Evolutionary conservation across 2,329 filamentous ascomycete genomes (phyloP).

Genomic region (Sodiomyces alkalinus): DNA sequence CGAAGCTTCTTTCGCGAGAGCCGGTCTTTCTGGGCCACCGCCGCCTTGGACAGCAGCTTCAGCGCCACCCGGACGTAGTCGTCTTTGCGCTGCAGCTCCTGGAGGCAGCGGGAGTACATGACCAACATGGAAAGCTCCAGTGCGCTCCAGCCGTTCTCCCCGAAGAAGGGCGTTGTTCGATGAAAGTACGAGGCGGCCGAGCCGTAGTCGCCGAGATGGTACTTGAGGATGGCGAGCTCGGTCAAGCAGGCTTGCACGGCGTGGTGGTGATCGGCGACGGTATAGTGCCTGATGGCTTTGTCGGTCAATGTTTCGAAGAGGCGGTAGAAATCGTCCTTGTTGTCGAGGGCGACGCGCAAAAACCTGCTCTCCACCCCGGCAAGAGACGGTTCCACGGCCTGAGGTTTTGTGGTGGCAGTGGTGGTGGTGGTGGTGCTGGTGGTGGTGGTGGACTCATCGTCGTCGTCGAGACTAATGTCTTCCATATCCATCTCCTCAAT

Average conservation of each 20-base stretch:
- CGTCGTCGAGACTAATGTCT: conserved; percentile 38
- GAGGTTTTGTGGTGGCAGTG: neutral
- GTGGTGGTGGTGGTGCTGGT: conserved; percentile 9
- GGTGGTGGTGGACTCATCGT: conserved; percentile 12
- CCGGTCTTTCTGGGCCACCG: conserved; percentile 35
- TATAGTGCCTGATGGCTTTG: conserved; percentile 68
- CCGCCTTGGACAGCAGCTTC: conserved; percentile 56
- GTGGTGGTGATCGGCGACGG: conserved; percentile 61
- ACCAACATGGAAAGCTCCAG: conserved; percentile 73
- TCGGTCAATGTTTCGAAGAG: conserved; percentile 69
- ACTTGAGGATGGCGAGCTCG: conserved; percentile 77
- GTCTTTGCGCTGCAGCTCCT: conserved; percentile 57
- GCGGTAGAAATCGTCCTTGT: conserved; percentile 47
- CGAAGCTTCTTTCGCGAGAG: conserved; percentile 20
- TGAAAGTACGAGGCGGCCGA: conserved; percentile 67
- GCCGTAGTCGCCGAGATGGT: conserved; percentile 55
- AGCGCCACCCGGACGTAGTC: conserved; percentile 68
- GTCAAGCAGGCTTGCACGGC: conserved; percentile 65
- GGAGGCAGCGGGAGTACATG: conserved; percentile 73
- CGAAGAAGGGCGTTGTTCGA: conserved; percentile 64
- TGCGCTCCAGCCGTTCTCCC: conserved; percentile 60
- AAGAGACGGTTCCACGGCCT: neutral
- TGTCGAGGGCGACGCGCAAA: conserved; percentile 45
- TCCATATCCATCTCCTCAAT: conserved; percentile 33
- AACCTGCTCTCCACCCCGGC: conserved; percentile 38